Base-by-base conservation (phyloP, 2,329 filamentous ascomycete species). In the Xylariaceae sp. region DNA sequence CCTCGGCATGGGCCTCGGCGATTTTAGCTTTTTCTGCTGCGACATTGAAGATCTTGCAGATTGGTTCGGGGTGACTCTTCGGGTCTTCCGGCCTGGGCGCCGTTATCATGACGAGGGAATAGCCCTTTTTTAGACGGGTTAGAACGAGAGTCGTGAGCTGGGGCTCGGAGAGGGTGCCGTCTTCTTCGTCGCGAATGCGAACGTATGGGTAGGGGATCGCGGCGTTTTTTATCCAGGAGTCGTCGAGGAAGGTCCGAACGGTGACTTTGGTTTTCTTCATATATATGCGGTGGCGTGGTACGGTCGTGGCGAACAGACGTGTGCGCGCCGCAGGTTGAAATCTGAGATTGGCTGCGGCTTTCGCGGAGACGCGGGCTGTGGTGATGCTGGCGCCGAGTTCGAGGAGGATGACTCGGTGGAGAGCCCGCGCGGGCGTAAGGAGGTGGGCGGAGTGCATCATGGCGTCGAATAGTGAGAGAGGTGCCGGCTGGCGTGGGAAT, bases 41-140 rank as follows among this genome's bases (percentile, higher is more conserved):
- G 58, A 83, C 84, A 65, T 82, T 76, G 30, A 89, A 65, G 41
- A 95, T 73, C 59, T 83, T 85, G 75, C 89, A 95, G 32, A 91
- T 75, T 43, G 39, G 15, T n/a, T 15, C 27, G 5, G 82, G 68
- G 9, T 62, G 56, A 6, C 52, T 52, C 5, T 72, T 22, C 10
- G 10, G 30, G 11, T 42, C 14, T 19, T 44, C 59, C 47, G 11
- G 47, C 41, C 31, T 64, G 49, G 45, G 68, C 48, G 57, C 58
- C 15, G 59, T 59, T 1, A 66, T 55, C 64, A 67, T 64, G 30
- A 62, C 48, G 6, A 67, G 58, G 5, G 44, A 51, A 46, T 59
- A 48, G 17, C 51, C 56, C 11, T 22, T 7, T 2, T 45, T 52
- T 46, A 66, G 47, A 1, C n/a, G 10, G 1, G 27, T 15, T 17